Evolutionary conservation across 1,284 basidiomycete species (phyloP).

Genomic region (Thecaphora frezii): DNA sequence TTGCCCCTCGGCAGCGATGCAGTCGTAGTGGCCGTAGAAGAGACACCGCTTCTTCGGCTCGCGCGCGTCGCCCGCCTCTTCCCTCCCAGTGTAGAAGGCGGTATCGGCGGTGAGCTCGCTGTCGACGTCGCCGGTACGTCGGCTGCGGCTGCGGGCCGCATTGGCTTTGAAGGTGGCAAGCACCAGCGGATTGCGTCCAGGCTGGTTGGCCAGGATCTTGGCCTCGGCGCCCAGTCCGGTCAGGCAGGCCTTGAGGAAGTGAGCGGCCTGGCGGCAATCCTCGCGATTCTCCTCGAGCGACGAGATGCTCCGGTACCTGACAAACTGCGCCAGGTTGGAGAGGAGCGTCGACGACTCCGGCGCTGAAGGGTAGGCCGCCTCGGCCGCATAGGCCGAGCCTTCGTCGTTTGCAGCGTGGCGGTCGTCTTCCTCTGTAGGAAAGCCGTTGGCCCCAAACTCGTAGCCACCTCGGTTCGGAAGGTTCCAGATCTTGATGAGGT

Average conservation of each 20-base stretch:
- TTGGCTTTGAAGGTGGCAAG: conserved; percentile 47
- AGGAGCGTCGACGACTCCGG: conserved; percentile 61
- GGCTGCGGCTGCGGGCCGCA: not conserved
- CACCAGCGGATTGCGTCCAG: conserved; percentile 47
- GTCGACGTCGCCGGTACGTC: too few relatives aligned
- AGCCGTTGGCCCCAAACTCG: too few relatives aligned
- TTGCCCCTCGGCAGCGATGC: conserved; percentile 40
- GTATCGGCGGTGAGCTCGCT: not conserved
- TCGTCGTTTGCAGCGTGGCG: too few relatives aligned
- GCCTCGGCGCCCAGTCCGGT: conserved; percentile 49
- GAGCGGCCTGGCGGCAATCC: conserved; percentile 63
- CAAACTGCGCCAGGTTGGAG: conserved; percentile 77
- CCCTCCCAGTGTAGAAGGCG: too few relatives aligned
- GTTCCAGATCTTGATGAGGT: conserved; percentile 54
- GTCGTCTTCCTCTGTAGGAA: too few relatives aligned
- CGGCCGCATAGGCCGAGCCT: too few relatives aligned
- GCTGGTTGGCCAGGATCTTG: conserved; percentile 33
- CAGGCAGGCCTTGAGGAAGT: conserved; percentile 47
- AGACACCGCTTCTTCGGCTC: conserved; percentile 30
- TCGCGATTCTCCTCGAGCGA: conserved; percentile 71
- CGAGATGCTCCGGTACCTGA: conserved; percentile 83
- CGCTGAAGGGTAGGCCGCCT: too few relatives aligned
- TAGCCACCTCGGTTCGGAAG: not conserved
- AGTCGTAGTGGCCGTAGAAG: conserved; percentile 57
- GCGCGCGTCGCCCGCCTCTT: too few relatives aligned